A percentile compares a stretch with the other conserved stretches of the same genome.
Evolutionary conservation across 2,329 filamentous ascomycete species (phyloP).

Genomic region (Beauveria sp.): DNA sequence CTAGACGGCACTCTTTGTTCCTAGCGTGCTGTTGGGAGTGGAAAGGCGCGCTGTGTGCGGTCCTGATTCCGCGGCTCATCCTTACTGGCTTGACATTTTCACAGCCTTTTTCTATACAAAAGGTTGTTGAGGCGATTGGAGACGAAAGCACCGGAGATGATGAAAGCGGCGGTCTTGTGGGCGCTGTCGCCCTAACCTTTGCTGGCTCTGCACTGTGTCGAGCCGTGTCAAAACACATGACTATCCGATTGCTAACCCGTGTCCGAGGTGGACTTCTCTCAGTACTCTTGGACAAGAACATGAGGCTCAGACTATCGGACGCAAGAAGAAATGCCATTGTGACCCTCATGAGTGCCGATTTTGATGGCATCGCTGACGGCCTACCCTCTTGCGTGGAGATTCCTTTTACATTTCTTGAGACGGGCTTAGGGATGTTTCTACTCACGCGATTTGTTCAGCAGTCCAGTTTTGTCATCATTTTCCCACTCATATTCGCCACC

Average conservation of each 20-base stretch:
- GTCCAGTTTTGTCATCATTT: not conserved
- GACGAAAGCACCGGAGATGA: conserved; percentile 13
- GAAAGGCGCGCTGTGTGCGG: conserved; percentile 7
- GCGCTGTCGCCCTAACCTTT: not conserved
- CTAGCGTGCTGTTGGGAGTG: conserved; percentile 17
- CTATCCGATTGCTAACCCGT: not conserved
- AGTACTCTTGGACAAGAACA: not conserved
- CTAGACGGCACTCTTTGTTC: not conserved
- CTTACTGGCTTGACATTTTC: not conserved
- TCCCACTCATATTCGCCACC: not conserved
- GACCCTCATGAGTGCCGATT: not conserved
- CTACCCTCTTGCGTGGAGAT: not conserved
- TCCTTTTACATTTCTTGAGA: not conserved
- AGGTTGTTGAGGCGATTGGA: conserved; percentile 10
- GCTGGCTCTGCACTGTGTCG: not conserved
- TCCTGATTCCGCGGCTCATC: not conserved
- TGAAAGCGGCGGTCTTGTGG: not conserved
- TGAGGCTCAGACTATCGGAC: not conserved
- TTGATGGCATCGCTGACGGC: not conserved
- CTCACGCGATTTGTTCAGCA: not conserved
- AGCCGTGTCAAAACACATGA: not conserved
- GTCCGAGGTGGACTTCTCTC: not conserved
- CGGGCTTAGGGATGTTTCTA: not conserved
- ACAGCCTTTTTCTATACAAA: not conserved
- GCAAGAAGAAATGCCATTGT: not conserved